A percentile compares a stretch with the other conserved stretches of the same genome.
These are phyloP conservation scores for Erodium trifolium DNA, from an alignment of 441 rosid species.

Conservation along the genomic window DNA sequence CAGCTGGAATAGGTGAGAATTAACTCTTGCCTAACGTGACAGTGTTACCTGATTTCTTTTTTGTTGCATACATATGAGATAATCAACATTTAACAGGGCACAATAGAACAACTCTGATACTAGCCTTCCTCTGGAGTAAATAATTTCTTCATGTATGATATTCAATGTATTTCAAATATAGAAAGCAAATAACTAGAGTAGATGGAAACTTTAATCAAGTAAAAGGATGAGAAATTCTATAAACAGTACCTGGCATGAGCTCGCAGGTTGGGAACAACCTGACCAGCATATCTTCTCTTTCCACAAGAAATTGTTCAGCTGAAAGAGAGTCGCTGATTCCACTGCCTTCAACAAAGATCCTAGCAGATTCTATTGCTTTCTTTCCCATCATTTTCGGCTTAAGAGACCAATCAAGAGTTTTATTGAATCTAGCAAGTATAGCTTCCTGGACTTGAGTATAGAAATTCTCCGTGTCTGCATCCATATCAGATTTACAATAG, in stretches of 20 bases:
- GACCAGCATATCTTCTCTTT: conserved; percentile 74
- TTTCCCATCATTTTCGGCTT: conserved; percentile 96
- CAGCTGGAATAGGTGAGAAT: neutral
- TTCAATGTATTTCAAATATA: neutral
- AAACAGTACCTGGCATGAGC: conserved; percentile 67
- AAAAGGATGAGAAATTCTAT: neutral
- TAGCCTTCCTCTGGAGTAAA: neutral
- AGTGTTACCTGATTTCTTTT: neutral
- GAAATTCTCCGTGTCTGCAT: conserved; percentile 81
- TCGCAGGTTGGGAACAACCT: conserved; percentile 68
- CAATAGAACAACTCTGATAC: neutral
- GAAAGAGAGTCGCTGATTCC: conserved; percentile 80
- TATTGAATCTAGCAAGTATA: conserved; percentile 74
- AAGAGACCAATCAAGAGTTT: conserved; percentile 83
- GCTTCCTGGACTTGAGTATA: conserved; percentile 82
- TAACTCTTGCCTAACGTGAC: neutral
- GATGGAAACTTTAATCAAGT: neutral
- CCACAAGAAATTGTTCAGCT: conserved; percentile 64
- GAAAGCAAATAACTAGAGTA: neutral
- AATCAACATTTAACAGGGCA: neutral
- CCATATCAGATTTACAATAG: neutral
- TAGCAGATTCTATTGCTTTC: conserved; percentile 82
- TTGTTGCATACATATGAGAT: neutral
- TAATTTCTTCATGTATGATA: neutral
- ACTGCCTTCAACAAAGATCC: conserved; percentile 65